A percentile compares a stretch with the other conserved stretches of the same genome.
phyloP scores from a whole-genome alignment of 148 eudicot genomes.

The Vaccinium vitisidaea region DNA sequence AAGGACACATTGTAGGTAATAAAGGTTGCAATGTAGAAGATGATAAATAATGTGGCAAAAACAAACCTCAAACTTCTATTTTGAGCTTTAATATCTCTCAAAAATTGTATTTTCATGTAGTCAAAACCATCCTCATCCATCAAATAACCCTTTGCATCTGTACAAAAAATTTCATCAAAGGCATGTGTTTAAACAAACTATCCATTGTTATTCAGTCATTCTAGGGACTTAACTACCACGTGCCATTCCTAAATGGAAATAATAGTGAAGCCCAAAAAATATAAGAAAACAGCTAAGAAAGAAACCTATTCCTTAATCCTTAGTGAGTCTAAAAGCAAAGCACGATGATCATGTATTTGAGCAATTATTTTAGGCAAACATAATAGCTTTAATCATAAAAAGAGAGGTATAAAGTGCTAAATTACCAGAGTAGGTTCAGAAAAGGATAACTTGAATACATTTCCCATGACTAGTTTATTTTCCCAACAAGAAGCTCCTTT shows the following conservation, averaged over 20 bases:
- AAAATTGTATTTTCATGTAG: conserved; percentile 69
- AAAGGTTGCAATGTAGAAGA: conserved; percentile 4
- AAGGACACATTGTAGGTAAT: neutral
- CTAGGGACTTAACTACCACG: neutral
- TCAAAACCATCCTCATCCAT: conserved; percentile 99
- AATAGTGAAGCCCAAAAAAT: neutral
- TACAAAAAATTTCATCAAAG: conserved; percentile 19
- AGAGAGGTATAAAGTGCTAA: neutral
- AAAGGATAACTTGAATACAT: neutral
- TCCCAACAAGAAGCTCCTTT: neutral
- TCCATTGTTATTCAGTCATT: neutral
- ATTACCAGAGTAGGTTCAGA: neutral
- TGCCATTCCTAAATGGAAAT: neutral
- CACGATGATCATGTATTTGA: neutral
- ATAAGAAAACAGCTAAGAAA: neutral
- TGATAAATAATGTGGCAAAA: conserved; percentile 8
- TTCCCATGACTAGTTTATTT: neutral
- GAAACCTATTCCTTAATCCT: neutral
- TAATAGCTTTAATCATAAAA: neutral
- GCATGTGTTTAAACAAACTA: conserved; percentile 14
- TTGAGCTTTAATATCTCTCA: conserved; percentile 90
- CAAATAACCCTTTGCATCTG: conserved; percentile 98
- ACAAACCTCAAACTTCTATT: conserved; percentile 86
- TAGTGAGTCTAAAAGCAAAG: conserved; percentile 1
- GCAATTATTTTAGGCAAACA: neutral